Conservation (phyloP, 2,329 filamentous ascomycete species). For the Penicillium sp. region DNA sequence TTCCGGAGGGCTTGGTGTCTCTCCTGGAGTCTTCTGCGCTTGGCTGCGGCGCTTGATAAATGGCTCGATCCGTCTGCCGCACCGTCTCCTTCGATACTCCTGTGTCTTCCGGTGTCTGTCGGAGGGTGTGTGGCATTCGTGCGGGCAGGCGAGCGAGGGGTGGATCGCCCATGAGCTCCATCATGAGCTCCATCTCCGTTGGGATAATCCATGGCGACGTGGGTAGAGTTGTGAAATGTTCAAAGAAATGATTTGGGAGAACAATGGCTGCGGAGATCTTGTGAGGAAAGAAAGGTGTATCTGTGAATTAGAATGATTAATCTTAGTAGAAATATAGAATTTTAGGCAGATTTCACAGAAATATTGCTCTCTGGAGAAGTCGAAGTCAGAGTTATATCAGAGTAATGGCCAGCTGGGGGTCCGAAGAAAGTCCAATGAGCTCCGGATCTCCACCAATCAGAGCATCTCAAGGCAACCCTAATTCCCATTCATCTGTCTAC, state of each 20-base stretch:
- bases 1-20: slow-evolving; percentile 38
- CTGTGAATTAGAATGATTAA: neutral
- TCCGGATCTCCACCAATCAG: slow-evolving; percentile 11
- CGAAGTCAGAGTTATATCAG: slow-evolving; percentile 4
- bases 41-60: slow-evolving; percentile 33
- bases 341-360: neutral
- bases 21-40: slow-evolving; percentile 43
- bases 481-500: neutral
- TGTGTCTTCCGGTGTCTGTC: slow-evolving; percentile 10
- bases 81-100: slow-evolving; percentile 24
- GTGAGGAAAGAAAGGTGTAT: neutral
- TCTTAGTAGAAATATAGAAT: neutral
- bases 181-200: neutral
- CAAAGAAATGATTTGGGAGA: neutral
- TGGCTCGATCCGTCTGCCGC: slow-evolving; percentile 25
- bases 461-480: slow-evolving; percentile 2
- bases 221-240: neutral
- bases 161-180: neutral
- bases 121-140: neutral
- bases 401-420: neutral
- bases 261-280: neutral
- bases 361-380: neutral
- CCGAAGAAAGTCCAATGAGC: slow-evolving; percentile 4
- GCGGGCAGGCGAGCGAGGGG: neutral
- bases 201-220: slow-evolving; percentile 3